Evolutionary conservation across 2,329 filamentous ascomycete species (phyloP).

Genomic region (Alternaria atra): DNA sequence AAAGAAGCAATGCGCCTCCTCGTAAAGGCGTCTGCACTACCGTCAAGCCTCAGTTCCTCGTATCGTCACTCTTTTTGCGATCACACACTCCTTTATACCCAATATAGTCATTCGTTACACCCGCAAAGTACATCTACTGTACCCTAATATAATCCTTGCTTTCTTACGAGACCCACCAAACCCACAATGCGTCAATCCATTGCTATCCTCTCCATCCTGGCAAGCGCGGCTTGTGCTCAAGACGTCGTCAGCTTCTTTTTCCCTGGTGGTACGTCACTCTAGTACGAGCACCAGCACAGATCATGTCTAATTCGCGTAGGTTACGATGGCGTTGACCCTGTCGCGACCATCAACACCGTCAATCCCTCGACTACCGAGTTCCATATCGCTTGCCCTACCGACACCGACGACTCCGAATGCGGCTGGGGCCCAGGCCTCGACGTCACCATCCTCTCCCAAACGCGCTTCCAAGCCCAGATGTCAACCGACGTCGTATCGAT

Average conservation of each 20-base stretch:
- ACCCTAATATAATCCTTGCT: conserved; percentile 9
- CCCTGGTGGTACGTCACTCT: conserved; percentile 29
- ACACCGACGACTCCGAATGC: conserved; percentile 30
- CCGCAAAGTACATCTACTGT: not conserved
- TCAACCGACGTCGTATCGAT: conserved; percentile 25
- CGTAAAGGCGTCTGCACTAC: conserved; percentile 7
- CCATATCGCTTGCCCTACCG: conserved; percentile 34
- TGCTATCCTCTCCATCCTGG: conserved; percentile 28
- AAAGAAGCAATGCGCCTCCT: conserved; percentile 14
- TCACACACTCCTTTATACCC: conserved; percentile 14
- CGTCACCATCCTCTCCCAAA: conserved; percentile 30
- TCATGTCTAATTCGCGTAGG: conserved; percentile 12
- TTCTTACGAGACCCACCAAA: conserved; percentile 9
- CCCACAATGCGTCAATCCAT: conserved; percentile 35
- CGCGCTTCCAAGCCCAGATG: conserved; percentile 34
- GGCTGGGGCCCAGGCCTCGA: conserved; percentile 35
- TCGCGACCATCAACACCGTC: conserved; percentile 34
- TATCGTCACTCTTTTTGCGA: conserved; percentile 7
- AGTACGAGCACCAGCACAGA: not conserved
- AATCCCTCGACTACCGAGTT: conserved; percentile 35
- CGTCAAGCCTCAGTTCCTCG: conserved; percentile 3
- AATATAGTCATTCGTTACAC: conserved; percentile 9
- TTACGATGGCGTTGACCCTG: conserved; percentile 29
- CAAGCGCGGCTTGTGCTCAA: conserved; percentile 27
- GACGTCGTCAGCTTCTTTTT: conserved; percentile 32